Percentiles rank a stretch among this genome's conserved stretches.
Conservation (phyloP, 208 protist species). For the Trypanosoma theileri region DNA sequence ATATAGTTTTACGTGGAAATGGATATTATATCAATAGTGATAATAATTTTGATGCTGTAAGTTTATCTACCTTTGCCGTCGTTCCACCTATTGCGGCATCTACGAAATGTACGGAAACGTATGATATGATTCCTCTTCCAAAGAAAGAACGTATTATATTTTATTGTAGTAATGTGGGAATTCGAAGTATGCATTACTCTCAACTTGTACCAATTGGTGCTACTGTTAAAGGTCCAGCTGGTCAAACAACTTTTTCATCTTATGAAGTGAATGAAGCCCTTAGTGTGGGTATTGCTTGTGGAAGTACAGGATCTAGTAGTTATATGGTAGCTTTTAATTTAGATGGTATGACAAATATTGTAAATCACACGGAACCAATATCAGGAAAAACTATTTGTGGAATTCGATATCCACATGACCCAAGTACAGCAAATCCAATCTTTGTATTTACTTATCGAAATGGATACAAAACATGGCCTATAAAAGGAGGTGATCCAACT, state of each 20-base stretch:
- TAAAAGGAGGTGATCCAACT: not conserved
- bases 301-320: not conserved
- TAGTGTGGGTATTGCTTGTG: slow-evolving; percentile 22
- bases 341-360: not conserved
- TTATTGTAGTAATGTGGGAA: slow-evolving; percentile 4
- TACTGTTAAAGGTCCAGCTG: not conserved
- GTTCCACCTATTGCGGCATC: not conserved
- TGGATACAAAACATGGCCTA: slow-evolving; percentile 12
- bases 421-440: not conserved
- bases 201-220: slow-evolving; percentile 3
- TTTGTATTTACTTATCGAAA: slow-evolving; percentile 17
- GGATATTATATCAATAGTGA: slow-evolving; percentile 23
- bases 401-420: slow-evolving; percentile 10
- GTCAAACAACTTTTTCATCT: not conserved
- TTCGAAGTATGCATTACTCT: slow-evolving; percentile 2
- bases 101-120: slow-evolving; percentile 1
- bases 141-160: slow-evolving; percentile 13
- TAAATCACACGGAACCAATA: not conserved
- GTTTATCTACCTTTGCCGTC: slow-evolving; percentile 7
- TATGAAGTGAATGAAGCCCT: slow-evolving; percentile 16
- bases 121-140: slow-evolving; percentile 12
- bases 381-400: slow-evolving; percentile 5
- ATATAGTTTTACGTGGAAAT: slow-evolving; percentile 7
- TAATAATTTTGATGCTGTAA: slow-evolving; percentile 12
- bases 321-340: slow-evolving; percentile 20